Base-by-base conservation (phyloP, 352 stramenopile species). In the Phytophthora cryptogea region DNA sequence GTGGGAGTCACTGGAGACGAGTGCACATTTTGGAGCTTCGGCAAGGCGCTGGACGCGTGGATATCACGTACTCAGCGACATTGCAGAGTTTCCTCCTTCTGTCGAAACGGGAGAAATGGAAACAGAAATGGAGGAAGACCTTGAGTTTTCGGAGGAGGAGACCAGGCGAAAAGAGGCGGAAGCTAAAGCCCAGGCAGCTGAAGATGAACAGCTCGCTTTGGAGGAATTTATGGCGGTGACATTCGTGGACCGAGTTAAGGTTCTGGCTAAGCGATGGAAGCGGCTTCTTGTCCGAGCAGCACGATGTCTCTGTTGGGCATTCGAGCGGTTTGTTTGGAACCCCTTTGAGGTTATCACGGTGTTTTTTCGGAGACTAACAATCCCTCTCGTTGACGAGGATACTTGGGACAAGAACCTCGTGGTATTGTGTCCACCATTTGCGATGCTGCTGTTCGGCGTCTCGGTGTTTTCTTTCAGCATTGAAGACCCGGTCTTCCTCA, bases 401-500 rank as follows among this genome's bases (percentile, higher is more conserved):
- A 89, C 83, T 1, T 94, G 85, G 85, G 67, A 94, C 56, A 92
- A 92, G 46, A 79, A 76, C 35, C 78, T 92, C 43, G 70, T 79
- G 1, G 72, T 90, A 16, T 68, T 86, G 5, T 90, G 82, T 44
- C 83, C 83, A 31, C 76, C 78, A 4, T 87, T 78, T 31, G 78
- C 84, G 4, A 74, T 92, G 26, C 28, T 90, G 20, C 26, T 89
- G 27, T 66, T 89, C 11, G 85, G 80, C 3, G 20, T 78, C 2
- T 79, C 83, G 3, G 67, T 88, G 0, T 76, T 91, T 50, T 60
- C 69, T 5, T 56, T 88, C 26, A 74, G 74, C 42, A 44, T 92
- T 43, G 59, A 62, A 33, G 72, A 89, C 42, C 45, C 69, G 2
- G 59, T 66, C 23, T 90, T 94, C 44, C 50, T 84, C 5, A 60